Evolutionary conservation across 2,329 filamentous ascomycete genomes (phyloP).

Genomic region (Amauroascus verrucosus): DNA sequence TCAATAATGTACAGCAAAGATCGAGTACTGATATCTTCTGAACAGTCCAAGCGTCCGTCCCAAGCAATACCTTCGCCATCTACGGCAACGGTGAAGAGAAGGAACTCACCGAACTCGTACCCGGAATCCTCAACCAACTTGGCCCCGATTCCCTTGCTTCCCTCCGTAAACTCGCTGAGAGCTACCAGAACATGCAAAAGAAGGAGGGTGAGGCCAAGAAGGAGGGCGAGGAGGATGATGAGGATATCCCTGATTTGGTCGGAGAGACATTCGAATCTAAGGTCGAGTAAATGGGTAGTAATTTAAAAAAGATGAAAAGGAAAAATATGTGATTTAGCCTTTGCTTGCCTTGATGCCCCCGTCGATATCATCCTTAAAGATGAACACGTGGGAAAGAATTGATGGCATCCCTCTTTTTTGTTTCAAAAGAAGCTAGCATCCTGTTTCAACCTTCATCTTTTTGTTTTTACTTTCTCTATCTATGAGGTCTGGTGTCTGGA

Average conservation of each 20-base stretch:
- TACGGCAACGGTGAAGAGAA: constrained; percentile 99
- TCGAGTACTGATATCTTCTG: constrained; percentile 6
- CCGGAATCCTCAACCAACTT: constrained; percentile 98
- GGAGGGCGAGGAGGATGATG: constrained; percentile 59
- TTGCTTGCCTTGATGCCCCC: background rate
- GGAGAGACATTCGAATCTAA: constrained; percentile 98
- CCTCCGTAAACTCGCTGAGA: constrained; percentile 96
- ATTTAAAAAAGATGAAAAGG: background rate
- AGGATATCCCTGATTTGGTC: constrained; percentile 92
- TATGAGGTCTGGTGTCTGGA: background rate
- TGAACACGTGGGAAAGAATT: constrained; percentile 3
- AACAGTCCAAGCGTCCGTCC: constrained; percentile 88
- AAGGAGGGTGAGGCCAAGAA: constrained; percentile 68
- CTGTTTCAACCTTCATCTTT: background rate
- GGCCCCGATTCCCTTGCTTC: constrained; percentile 95
- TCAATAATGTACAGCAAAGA: background rate
- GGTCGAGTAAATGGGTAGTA: constrained; percentile 59
- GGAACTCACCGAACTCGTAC: constrained; percentile 98
- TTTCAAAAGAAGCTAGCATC: background rate
- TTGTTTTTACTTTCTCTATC: background rate
- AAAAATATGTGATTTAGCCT: constrained; percentile 10
- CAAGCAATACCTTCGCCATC: constrained; percentile 98
- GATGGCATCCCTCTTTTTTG: background rate
- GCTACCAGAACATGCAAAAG: constrained; percentile 99
- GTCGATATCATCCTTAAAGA: constrained; percentile 1